A percentile compares a stretch with the other conserved stretches of the same genome.
Conservation (phyloP, 2,329 filamentous ascomycete species). For the Diaporthe vexans region DNA sequence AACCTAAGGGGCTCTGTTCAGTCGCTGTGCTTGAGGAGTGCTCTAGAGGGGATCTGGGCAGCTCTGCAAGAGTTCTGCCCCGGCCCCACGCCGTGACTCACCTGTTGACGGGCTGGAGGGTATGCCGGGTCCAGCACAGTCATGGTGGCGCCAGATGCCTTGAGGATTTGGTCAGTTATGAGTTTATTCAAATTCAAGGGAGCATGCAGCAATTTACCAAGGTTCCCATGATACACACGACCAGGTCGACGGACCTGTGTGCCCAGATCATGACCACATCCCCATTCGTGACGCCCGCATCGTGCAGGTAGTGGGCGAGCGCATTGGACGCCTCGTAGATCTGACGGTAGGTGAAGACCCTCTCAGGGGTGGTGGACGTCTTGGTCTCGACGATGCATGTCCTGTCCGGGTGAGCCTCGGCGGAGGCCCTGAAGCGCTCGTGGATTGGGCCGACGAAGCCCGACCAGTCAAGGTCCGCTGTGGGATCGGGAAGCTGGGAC, state of each 20-base stretch:
- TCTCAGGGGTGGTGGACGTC: conserved; percentile 64
- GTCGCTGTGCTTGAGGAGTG: neutral
- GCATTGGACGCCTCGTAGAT: conserved; percentile 89
- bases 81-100: conserved; percentile 15
- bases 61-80: neutral
- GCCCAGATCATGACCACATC: conserved; percentile 96
- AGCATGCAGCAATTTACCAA: conserved; percentile 26
- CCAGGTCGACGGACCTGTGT: conserved; percentile 79
- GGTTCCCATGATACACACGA: conserved; percentile 82
- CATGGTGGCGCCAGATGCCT: conserved; percentile 70
- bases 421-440: conserved; percentile 77
- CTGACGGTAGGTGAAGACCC: conserved; percentile 85
- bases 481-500: conserved; percentile 71
- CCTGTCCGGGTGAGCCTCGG: conserved; percentile 74
- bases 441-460: conserved; percentile 77
- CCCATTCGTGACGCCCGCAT: conserved; percentile 79
- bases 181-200: neutral
- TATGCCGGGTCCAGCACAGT: conserved; percentile 85
- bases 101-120: conserved; percentile 81
- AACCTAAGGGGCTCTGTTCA: conserved; percentile 48
- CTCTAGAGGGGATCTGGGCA: neutral
- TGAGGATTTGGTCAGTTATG: conserved; percentile 48
- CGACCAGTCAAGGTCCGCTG: conserved; percentile 76
- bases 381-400: conserved; percentile 65
- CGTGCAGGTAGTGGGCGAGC: conserved; percentile 82